A percentile compares a stretch with the other conserved stretches of the same genome.
Evolutionary conservation across 163 green algal genomes (phyloP).

Genomic region (Picocystis sp.): DNA sequence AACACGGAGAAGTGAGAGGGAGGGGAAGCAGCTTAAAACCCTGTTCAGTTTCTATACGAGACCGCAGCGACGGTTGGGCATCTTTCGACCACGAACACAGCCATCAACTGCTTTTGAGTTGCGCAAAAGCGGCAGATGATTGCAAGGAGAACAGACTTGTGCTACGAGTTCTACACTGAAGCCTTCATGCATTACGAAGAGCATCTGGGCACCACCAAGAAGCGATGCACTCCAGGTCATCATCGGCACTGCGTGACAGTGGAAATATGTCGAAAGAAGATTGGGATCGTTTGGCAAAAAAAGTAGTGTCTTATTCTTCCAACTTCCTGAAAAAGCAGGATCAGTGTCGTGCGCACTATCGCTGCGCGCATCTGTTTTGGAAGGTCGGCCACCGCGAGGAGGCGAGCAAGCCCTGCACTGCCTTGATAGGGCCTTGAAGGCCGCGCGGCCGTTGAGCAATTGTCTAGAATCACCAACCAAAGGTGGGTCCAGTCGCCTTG

Average conservation of each 20-base stretch:
- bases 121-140: constrained; percentile 25
- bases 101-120: constrained; percentile 2
- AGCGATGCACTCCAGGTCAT: constrained; percentile 65
- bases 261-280: not conserved
- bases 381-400: constrained; percentile 23
- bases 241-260: constrained; percentile 41
- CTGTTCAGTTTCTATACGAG: constrained; percentile 7
- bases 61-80: not conserved
- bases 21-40: constrained; percentile 1
- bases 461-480: constrained; percentile 19
- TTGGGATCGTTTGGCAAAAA: constrained; percentile 4
- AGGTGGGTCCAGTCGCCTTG: constrained; percentile 18
- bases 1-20: not conserved
- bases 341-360: constrained; percentile 66
- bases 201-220: constrained; percentile 47
- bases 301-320: constrained; percentile 44
- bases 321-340: constrained; percentile 73
- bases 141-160: constrained; percentile 54
- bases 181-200: constrained; percentile 88
- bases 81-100: no score
- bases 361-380: constrained; percentile 71
- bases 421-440: constrained; percentile 70
- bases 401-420: constrained; percentile 49
- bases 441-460: constrained; percentile 61
- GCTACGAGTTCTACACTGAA: constrained; percentile 88